A percentile compares a stretch with the other conserved stretches of the same genome.
phyloP scores from a whole-genome alignment of 148 eudicot genomes.

The Tetragonia tetragonoides region DNA sequence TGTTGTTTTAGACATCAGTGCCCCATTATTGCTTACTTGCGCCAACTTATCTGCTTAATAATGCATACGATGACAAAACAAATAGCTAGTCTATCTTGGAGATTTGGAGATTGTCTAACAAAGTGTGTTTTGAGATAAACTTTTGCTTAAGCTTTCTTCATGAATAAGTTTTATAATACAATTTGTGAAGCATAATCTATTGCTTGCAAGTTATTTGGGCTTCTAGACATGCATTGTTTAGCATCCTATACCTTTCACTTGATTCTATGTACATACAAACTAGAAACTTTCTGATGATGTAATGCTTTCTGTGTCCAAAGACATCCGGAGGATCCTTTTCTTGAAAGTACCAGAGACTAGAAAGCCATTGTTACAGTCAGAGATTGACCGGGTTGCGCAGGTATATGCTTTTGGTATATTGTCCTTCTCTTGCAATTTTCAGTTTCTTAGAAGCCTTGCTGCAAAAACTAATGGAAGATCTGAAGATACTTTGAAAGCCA shows the following conservation, averaged over 20 bases:
- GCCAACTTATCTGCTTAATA: too few species aligned
- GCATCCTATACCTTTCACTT: neutral
- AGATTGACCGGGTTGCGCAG: slow-evolving; percentile 83
- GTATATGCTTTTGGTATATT: slow-evolving; percentile 16
- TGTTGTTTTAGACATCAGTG: too few species aligned
- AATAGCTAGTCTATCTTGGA: neutral
- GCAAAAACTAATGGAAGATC: neutral
- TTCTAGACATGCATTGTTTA: slow-evolving; percentile 2
- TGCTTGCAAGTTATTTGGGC: neutral
- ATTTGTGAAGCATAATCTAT: too few species aligned
- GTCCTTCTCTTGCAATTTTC: neutral
- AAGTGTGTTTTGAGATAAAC: neutral
- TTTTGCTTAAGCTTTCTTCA: neutral
- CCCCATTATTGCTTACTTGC: too few species aligned
- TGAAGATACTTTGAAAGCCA: neutral
- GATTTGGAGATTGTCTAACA: neutral
- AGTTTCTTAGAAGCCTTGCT: slow-evolving; percentile 11
- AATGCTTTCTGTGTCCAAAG: slow-evolving; percentile 43
- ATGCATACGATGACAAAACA: neutral
- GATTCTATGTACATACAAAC: neutral
- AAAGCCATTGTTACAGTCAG: slow-evolving; percentile 57
- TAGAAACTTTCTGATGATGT: slow-evolving; percentile 26
- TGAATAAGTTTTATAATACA: neutral
- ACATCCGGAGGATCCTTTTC: slow-evolving; percentile 77
- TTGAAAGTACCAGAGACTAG: slow-evolving; percentile 83